These are phyloP conservation scores for Macrocybe gigantea DNA, from an alignment of 768 basidiomycete species.

Conservation along the genomic window DNA sequence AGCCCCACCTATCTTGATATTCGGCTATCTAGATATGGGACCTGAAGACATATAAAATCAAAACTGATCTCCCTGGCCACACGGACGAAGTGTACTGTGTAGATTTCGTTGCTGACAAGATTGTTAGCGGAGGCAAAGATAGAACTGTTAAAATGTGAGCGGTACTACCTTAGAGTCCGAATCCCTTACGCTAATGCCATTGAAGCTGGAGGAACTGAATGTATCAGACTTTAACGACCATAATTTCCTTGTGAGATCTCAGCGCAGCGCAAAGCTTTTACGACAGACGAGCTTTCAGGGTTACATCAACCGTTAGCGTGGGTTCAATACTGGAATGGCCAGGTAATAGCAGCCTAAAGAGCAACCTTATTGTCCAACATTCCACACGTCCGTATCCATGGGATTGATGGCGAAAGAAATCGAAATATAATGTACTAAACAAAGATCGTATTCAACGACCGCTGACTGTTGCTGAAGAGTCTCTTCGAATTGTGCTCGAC, in stretches of 20 bases:
- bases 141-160: conserved; percentile 88
- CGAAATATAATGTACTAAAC: conserved; percentile 6
- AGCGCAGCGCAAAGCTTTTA: no score
- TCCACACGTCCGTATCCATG: no score
- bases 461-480: conserved; percentile 68
- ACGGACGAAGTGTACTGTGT: conserved; percentile 99
- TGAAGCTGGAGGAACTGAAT: no score
- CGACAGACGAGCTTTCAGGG: no score
- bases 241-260: no score
- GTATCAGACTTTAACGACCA: no score
- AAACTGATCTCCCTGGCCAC: conserved; percentile 91
- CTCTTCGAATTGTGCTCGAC: conserved; percentile 42
- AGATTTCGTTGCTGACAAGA: conserved; percentile 97
- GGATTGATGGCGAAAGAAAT: conserved; percentile 2
- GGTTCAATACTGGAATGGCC: no score
- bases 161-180: no score
- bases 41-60: conserved; percentile 92
- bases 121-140: conserved; percentile 97
- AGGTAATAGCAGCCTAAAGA: no score
- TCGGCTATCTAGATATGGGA: conserved; percentile 75
- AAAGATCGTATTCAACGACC: conserved; percentile 34
- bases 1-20: not conserved
- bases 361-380: no score
- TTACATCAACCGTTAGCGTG: no score
- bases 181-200: no score